Base-by-base conservation (phyloP, 2,329 filamentous ascomycete species). In the Colletotrichum falcatum region DNA sequence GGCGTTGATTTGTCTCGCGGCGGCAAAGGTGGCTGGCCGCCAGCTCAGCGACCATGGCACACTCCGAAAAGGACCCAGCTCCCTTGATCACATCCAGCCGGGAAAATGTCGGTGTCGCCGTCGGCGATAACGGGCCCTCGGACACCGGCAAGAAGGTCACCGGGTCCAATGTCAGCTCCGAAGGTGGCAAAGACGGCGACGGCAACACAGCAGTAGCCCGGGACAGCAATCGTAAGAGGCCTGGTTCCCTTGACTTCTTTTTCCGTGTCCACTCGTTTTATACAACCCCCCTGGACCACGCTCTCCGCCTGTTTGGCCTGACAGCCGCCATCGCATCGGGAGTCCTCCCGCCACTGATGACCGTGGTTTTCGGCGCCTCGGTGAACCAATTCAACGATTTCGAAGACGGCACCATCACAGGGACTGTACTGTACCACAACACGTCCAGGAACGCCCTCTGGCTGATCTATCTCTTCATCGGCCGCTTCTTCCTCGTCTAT, bases 251-350 rank as follows among this genome's bases (percentile, higher is more conserved):
- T 28, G 18, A 33, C 51, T 54, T 54, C 51, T 54, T 54, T 28
- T 54, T 33, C 51, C 51, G 51, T 26, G 51, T 54, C 26, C 51
- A 54, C 28, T 54, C 28, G 51, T 54, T 28, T n/a, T 54, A 54
- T 26, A 35, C 51, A 18, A 35, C 51, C 33, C 33, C 51, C 4
- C 28, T 54, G 26, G 51, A 54, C 30, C 28, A 54, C 51, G 30
- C 51, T 30, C 51, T 54, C 20, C 30, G 30, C 18, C 30, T 54
- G 28, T 20, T 54, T 9, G 51, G 51, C 51, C 51, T 54, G 9
- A 4, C 33, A 20, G 30, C 51, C 33, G 51, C 51, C n/a, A 54
- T 54, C 8, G 51, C 51, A 30, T 54, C 51, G 28, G 51, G 51
- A 35, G n/a, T 54, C 3, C 51, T n/a, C 1, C 51, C 30, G 5